Evolutionary conservation across 192 early-diverging fungal species (phyloP), one percentile per base, ranked within the genome.

Genomic region (Coemansia sp.): DNA sequence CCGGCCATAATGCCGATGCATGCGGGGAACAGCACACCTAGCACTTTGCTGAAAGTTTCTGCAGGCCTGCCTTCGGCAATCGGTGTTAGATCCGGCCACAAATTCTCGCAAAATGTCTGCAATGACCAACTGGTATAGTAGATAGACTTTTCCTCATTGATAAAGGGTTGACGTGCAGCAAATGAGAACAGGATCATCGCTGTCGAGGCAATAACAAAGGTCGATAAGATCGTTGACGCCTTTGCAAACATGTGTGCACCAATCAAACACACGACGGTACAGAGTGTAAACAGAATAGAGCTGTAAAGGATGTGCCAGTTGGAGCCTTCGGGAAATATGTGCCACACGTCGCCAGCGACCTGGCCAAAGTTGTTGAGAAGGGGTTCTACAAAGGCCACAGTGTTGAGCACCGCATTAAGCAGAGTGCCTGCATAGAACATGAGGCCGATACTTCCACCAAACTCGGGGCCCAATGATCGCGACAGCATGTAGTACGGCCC

Each of bases 1-100:
- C 88, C 88, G 18, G 88, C 86, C 67, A 89, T 82, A 23, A 89
- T 85, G 32, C 88, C 88, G 51, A 84, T 85, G 50, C 88, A 90
- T 32, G 86, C 87, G 0, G 88, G 88, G 66, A 90, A 90, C 22
- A 90, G 72, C 8, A 90, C 79, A 49, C 85, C 83, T 49, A 90
- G 85, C 38, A 88, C 82, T 1, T 71, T 76, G 56, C 79, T 69
- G 21, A 81, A 67, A 1, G 81, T 84, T 60, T 88, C 82, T 2
- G 69, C 57, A 19, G 76, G 49, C 18, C 73, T 65, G 49, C 84
- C 87, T 12, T 62, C 69, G 14, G 70, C 66, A n/a, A 76, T 77
- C 1, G 76, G 70, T 2, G 71, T 59, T 47, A 88, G 83, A 5
- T 71, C 63, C 1, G 88, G 88, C 85, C 85, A 89, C 65, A 89